A percentile compares a stretch with the other conserved stretches of the same genome.
These are phyloP conservation scores for Apodospora peruviana DNA, from an alignment of 495 filamentous ascomycete species.

Conservation along the genomic window DNA sequence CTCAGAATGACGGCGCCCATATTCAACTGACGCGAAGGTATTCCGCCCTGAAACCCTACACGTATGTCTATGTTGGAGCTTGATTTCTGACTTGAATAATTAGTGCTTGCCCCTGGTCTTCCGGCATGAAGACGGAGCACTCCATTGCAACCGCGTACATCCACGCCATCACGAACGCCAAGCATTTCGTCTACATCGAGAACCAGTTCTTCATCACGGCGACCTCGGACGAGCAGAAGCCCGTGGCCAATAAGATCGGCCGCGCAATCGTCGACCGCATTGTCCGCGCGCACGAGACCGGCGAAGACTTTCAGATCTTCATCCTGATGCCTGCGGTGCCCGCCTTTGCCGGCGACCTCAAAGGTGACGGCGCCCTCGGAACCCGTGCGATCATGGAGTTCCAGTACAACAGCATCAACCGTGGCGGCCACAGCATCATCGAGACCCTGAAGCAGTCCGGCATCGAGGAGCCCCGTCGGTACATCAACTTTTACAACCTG, in stretches of 20 bases:
- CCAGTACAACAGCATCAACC: slow-evolving; percentile 70
- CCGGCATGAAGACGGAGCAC: slow-evolving; percentile 65
- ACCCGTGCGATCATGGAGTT: slow-evolving; percentile 97
- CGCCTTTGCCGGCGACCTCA: slow-evolving; percentile 84
- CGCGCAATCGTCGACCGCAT: slow-evolving; percentile 85
- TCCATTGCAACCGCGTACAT: slow-evolving; percentile 89
- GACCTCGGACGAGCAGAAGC: slow-evolving; percentile 66
- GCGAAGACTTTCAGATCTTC: slow-evolving; percentile 76
- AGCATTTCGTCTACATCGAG: slow-evolving; percentile 91
- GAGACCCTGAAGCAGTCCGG: slow-evolving; percentile 68
- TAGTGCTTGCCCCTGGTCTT: slow-evolving; percentile 68
- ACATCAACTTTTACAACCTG: slow-evolving; percentile 94
- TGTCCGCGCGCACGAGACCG: slow-evolving; percentile 63
- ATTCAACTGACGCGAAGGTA: slow-evolving; percentile 44
- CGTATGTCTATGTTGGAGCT: background rate
- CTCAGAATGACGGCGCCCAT: slow-evolving; percentile 14
- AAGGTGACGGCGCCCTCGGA: slow-evolving; percentile 70
- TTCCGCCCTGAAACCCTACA: background rate
- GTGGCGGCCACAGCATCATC: slow-evolving; percentile 84
- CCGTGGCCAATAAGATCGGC: slow-evolving; percentile 83
- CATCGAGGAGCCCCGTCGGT: slow-evolving; percentile 60
- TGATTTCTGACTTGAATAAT: no score
- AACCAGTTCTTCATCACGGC: slow-evolving; percentile 96
- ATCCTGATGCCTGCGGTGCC: slow-evolving; percentile 86
- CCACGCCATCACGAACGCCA: slow-evolving; percentile 69